Evolutionary conservation across 768 basidiomycete species (phyloP).

Genomic region (Neoboletus magnificus): DNA sequence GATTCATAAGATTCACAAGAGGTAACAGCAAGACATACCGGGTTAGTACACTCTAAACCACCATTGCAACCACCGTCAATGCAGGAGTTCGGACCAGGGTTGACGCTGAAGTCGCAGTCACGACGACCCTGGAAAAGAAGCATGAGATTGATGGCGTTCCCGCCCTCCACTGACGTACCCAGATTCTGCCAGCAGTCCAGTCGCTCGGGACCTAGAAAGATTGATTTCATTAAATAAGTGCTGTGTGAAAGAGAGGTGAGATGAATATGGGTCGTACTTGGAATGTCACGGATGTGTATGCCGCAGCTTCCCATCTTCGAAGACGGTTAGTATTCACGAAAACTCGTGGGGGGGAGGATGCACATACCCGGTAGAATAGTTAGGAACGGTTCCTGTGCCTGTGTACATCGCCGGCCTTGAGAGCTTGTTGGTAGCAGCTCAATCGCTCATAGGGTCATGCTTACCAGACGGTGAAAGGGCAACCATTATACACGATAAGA

Average conservation of each 20-base stretch:
- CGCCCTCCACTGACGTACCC: constrained; percentile 38
- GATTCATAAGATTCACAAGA: neutral
- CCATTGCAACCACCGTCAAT: constrained; percentile 67
- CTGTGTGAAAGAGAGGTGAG: neutral
- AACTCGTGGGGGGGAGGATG: neutral
- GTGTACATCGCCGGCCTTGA: constrained; percentile 61
- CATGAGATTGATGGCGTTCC: neutral
- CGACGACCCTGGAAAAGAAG: constrained; percentile 41
- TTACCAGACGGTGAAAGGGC: constrained; percentile 69
- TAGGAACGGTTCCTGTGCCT: constrained; percentile 48
- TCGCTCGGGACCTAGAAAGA: constrained; percentile 48
- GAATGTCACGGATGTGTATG: constrained; percentile 27
- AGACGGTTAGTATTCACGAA: neutral
- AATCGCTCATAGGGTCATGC: constrained; percentile 3
- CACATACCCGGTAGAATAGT: constrained; percentile 43
- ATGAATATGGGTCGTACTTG: constrained; percentile 10
- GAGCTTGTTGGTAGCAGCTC: neutral
- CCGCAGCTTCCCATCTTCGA: constrained; percentile 34
- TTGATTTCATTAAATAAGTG: neutral
- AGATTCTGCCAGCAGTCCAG: constrained; percentile 64
- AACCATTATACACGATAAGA: constrained; percentile 58
- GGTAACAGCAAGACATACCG: constrained; percentile 28
- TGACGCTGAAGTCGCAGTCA: constrained; percentile 56
- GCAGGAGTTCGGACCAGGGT: constrained; percentile 55
- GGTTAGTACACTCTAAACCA: constrained; percentile 54